Evolutionary conservation across 371 early-diverging fungal genomes (phyloP).

Genomic region (Mucor velutinosus): DNA sequence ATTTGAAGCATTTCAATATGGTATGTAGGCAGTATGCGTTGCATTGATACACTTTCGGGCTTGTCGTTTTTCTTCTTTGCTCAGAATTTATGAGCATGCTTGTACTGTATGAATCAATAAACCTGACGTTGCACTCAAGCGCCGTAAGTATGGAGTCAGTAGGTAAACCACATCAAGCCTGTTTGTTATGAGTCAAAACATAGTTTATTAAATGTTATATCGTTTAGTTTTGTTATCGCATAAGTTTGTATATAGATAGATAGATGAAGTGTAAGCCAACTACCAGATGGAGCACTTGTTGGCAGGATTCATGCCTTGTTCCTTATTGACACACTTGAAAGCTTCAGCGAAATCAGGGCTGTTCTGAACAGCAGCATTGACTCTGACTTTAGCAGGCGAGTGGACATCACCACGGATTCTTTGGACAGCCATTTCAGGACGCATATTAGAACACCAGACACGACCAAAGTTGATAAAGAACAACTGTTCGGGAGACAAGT

Average conservation of each 20-base stretch:
- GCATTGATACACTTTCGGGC: no score
- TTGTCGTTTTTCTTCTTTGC: no score
- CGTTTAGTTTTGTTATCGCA: background rate
- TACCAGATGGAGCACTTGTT: slow-evolving; percentile 49
- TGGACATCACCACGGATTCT: slow-evolving; percentile 44
- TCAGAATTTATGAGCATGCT: no score
- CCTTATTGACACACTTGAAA: slow-evolving; percentile 48
- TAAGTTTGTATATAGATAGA: background rate
- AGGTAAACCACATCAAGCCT: no score
- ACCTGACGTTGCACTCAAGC: no score
- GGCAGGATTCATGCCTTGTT: slow-evolving; percentile 44
- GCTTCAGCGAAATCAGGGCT: slow-evolving; percentile 54
- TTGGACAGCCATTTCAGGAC: slow-evolving; percentile 31
- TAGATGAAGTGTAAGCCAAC: background rate
- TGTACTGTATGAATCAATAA: no score
- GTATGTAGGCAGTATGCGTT: no score
- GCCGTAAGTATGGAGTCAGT: no score
- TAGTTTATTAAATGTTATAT: no score
- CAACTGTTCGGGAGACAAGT: slow-evolving; percentile 39
- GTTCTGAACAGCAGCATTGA: slow-evolving; percentile 63
- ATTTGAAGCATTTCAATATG: no score
- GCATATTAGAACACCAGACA: slow-evolving; percentile 39
- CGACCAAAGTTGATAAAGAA: slow-evolving; percentile 50
- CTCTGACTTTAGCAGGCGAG: slow-evolving; percentile 48
- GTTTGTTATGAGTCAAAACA: no score